Evolutionary conservation across 495 filamentous ascomycete species (phyloP).

Genomic region (Daldinia bambusicola): DNA sequence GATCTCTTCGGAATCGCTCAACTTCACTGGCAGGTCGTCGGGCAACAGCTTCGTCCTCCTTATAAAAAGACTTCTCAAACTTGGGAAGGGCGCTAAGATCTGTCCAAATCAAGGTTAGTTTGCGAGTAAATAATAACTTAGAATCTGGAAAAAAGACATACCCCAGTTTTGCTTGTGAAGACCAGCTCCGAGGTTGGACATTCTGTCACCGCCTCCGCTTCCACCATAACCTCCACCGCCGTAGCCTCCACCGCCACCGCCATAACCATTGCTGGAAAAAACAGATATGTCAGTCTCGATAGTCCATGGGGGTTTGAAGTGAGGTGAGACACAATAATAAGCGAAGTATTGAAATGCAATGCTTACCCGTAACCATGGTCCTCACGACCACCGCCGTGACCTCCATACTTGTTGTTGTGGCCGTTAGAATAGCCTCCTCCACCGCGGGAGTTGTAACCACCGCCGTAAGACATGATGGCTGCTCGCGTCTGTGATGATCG

Average conservation of each 20-base stretch:
- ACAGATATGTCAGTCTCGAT: slow-evolving; percentile 29
- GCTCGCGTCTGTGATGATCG: slow-evolving; percentile 8
- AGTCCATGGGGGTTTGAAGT: neutral
- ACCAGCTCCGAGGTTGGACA: slow-evolving; percentile 87
- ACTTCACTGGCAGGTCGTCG: slow-evolving; percentile 81
- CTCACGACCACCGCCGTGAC: slow-evolving; percentile 50
- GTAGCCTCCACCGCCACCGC: slow-evolving; percentile 56
- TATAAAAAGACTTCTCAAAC: slow-evolving; percentile 99
- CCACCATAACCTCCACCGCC: slow-evolving; percentile 61
- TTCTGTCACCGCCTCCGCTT: slow-evolving; percentile 78
- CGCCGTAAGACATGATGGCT: slow-evolving; percentile 76
- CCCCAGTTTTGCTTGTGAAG: slow-evolving; percentile 89
- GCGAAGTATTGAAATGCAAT: no score
- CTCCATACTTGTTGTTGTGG: slow-evolving; percentile 58
- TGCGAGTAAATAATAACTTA: neutral
- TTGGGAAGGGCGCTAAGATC: slow-evolving; percentile 85
- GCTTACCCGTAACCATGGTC: slow-evolving; percentile 50
- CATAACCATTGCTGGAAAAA: slow-evolving; percentile 49
- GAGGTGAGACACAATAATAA: neutral
- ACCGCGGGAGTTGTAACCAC: slow-evolving; percentile 65
- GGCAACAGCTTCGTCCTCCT: slow-evolving; percentile 84
- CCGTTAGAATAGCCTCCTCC: slow-evolving; percentile 54
- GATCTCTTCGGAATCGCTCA: slow-evolving; percentile 82
- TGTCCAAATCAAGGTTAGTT: slow-evolving; percentile 51
- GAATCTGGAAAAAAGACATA: slow-evolving; percentile 57